These are phyloP conservation scores for Podospora fimiseda DNA, from an alignment of 495 filamentous ascomycete genomes.

Conservation along the genomic window DNA sequence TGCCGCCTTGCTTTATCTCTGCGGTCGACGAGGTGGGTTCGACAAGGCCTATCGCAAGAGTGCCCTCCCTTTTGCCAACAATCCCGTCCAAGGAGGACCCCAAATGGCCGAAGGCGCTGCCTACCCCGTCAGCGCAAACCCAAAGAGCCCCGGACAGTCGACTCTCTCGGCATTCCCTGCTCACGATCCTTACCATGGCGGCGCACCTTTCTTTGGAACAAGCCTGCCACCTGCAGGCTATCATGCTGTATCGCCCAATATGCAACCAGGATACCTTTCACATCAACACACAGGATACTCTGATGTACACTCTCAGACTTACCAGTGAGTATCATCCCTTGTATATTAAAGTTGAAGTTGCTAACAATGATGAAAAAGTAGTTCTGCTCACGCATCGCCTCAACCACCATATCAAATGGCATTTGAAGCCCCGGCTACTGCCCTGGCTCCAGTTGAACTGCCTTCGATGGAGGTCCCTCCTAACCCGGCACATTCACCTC, in stretches of 20 bases:
- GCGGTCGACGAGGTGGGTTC: slow-evolving; percentile 34
- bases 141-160: slow-evolving; percentile 26
- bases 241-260: slow-evolving; percentile 1
- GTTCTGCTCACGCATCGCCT: background rate
- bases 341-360: background rate
- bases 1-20: slow-evolving; percentile 35
- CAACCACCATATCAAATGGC: background rate
- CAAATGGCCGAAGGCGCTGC: slow-evolving; percentile 16
- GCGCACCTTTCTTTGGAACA: background rate
- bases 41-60: slow-evolving; percentile 26
- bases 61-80: background rate
- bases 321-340: background rate
- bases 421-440: background rate
- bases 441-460: background rate
- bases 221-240: background rate
- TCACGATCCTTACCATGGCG: background rate
- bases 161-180: slow-evolving; percentile 15
- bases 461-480: background rate
- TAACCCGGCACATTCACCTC: background rate
- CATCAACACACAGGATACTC: slow-evolving; percentile 5
- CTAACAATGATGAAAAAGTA: background rate
- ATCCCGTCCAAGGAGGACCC: background rate
- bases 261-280: slow-evolving; percentile 1
- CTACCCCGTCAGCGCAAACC: slow-evolving; percentile 13
- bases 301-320: background rate